A percentile compares a stretch with the other conserved stretches of the same genome.
phyloP scores from a whole-genome alignment of 495 filamentous ascomycete genomes.

The Tuber borchii region DNA sequence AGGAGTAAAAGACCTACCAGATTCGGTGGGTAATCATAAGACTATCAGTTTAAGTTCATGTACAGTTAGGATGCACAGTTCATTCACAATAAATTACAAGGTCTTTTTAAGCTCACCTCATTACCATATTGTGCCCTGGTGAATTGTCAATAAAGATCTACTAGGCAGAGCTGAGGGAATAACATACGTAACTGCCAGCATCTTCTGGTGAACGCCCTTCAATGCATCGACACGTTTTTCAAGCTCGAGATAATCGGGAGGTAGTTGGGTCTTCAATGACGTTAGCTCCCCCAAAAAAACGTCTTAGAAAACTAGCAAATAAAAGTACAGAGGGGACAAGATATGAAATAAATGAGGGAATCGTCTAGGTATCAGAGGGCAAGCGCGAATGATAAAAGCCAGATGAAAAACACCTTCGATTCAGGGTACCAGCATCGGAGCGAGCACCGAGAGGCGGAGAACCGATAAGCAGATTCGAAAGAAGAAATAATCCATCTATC shows the following conservation, averaged over 20 bases:
- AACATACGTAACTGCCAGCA: conserved; percentile 89
- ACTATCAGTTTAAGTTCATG: conserved; percentile 40
- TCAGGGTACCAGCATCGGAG: conserved; percentile 14
- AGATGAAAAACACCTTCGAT: not conserved
- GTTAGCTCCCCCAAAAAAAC: conserved; percentile 29
- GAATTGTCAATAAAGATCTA: conserved; percentile 24
- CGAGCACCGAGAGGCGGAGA: conserved; percentile 30
- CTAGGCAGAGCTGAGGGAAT: conserved; percentile 10
- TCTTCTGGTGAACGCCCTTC: conserved; percentile 93
- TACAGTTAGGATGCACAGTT: conserved; percentile 14
- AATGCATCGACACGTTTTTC: conserved; percentile 98
- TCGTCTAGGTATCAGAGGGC: not conserved
- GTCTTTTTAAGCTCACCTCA: conserved; percentile 47
- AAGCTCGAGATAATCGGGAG: conserved; percentile 93
- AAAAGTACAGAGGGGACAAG: not conserved
- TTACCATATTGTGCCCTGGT: conserved; percentile 84
- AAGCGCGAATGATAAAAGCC: not conserved
- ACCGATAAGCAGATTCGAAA: conserved; percentile 15
- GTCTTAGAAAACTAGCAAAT: not conserved
- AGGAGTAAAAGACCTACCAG: conserved; percentile 46
- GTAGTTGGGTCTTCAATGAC: conserved; percentile 71
- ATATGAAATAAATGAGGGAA: not conserved
- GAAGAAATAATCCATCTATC: not conserved
- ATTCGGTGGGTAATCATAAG: conserved; percentile 99
- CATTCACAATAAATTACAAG: not conserved